phyloP scores from a whole-genome alignment of 106 monocot genomes.

The Acanthochlamys bracteata region DNA sequence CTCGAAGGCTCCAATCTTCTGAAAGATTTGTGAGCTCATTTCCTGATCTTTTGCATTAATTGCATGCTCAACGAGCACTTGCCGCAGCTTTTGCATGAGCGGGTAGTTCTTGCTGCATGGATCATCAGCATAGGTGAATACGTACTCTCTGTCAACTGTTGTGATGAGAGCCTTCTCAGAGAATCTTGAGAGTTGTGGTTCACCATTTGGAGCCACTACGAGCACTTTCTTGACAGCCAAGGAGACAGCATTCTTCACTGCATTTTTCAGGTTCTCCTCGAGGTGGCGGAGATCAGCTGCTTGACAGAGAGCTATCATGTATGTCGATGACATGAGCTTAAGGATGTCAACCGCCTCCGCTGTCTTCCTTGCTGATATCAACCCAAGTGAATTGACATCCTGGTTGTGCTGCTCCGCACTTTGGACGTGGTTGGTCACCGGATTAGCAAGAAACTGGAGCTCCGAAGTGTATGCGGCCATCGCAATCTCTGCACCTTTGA shows the following conservation, averaged over 20 bases:
- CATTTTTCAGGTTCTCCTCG: slow-evolving; percentile 76
- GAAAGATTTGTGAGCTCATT: slow-evolving; percentile 38
- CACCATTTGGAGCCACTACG: slow-evolving; percentile 48
- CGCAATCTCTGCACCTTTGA: slow-evolving; percentile 97
- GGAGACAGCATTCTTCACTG: slow-evolving; percentile 67
- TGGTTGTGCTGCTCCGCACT: slow-evolving; percentile 99
- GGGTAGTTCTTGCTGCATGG: slow-evolving; percentile 63
- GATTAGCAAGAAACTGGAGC: slow-evolving; percentile 89
- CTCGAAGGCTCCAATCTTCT: slow-evolving; percentile 46
- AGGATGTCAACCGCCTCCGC: slow-evolving; percentile 83
- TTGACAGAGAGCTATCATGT: slow-evolving; percentile 82
- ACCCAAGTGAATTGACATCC: slow-evolving; percentile 93
- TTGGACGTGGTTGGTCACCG: slow-evolving; percentile 97
- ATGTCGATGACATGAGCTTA: slow-evolving; percentile 88
- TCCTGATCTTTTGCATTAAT: slow-evolving; percentile 42
- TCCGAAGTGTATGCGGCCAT: slow-evolving; percentile 99
- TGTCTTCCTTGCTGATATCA: slow-evolving; percentile 93
- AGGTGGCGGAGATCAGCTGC: slow-evolving; percentile 80
- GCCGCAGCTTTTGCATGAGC: slow-evolving; percentile 55
- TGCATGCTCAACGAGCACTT: slow-evolving; percentile 56
- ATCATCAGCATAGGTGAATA: slow-evolving; percentile 65
- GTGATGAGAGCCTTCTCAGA: slow-evolving; percentile 87
- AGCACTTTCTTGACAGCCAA: slow-evolving; percentile 67
- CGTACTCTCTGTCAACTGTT: slow-evolving; percentile 67
- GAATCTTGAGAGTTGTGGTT: slow-evolving; percentile 80